Conservation (phyloP, 768 basidiomycete genomes). For the Hysterangium stoloniferum region DNA sequence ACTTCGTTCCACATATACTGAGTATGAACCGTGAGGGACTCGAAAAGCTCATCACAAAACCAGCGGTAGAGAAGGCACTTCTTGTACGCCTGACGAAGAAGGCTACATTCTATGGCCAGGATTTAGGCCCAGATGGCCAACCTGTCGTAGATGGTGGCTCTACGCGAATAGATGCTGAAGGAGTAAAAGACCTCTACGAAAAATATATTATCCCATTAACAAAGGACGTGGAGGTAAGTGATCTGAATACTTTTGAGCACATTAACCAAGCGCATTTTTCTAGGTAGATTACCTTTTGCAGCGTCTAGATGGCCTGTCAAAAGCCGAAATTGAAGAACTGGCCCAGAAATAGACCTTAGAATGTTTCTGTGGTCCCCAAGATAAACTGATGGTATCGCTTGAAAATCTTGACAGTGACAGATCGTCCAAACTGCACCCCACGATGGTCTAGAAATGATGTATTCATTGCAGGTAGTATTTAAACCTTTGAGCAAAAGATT, state of each 20-base stretch:
- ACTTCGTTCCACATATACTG: constrained; percentile 89
- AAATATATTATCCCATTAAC: constrained; percentile 96
- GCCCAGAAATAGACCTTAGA: constrained; percentile 17
- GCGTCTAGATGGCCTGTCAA: constrained; percentile 76
- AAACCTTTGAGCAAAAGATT: too few relatives aligned
- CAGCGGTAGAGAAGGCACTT: constrained; percentile 84
- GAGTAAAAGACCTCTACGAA: constrained; percentile 89
- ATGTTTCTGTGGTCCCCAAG: too few relatives aligned
- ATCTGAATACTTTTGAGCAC: neutral
- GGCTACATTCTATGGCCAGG: constrained; percentile 67
- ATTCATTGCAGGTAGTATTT: too few relatives aligned
- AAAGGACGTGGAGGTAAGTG: constrained; percentile 90
- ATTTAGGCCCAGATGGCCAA: constrained; percentile 66
- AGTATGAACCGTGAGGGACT: constrained; percentile 70
- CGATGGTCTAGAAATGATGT: too few relatives aligned
- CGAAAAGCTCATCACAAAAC: constrained; percentile 90
- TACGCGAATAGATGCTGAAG: constrained; percentile 83
- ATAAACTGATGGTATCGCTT: too few relatives aligned
- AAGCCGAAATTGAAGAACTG: constrained; percentile 71
- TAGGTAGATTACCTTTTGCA: constrained; percentile 95
- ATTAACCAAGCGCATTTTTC: neutral
- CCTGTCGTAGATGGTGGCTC: constrained; percentile 32
- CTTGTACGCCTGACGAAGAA: constrained; percentile 83
- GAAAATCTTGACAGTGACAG: too few relatives aligned
- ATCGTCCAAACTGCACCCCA: too few relatives aligned